These are phyloP conservation scores for Colletotrichum tofieldiae DNA, from an alignment of 2,329 filamentous ascomycete species.

Conservation along the genomic window DNA sequence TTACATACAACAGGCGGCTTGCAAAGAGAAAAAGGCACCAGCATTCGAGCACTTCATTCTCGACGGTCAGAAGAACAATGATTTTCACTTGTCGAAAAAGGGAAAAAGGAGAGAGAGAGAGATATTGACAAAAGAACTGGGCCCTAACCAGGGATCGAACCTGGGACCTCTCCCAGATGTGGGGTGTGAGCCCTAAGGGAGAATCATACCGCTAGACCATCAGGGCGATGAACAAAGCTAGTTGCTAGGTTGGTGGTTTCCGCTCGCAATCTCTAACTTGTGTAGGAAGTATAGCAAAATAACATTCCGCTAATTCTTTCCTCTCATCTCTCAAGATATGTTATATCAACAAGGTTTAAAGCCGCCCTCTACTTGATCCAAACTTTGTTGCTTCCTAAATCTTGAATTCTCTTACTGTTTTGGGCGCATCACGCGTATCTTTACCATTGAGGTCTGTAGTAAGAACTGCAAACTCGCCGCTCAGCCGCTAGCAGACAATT, in stretches of 20 bases:
- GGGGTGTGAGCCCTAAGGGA: slow-evolving; percentile 21
- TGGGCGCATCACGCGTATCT: not conserved
- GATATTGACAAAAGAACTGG: not conserved
- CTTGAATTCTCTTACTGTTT: too few species aligned
- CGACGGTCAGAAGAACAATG: not conserved
- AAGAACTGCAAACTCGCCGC: not conserved
- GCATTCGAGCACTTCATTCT: too few species aligned
- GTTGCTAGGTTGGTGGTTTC: accelerated
- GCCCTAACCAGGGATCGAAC: slow-evolving; percentile 41
- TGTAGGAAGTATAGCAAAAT: not conserved
- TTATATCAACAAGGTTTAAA: too few species aligned
- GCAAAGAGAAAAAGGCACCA: too few species aligned
- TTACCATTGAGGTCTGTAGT: too few species aligned
- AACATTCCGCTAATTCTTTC: too few species aligned
- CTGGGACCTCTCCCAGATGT: slow-evolving; percentile 29
- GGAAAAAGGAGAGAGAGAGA: not conserved
- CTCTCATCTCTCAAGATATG: too few species aligned
- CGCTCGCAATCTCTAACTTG: accelerated
- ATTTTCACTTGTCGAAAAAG: too few species aligned
- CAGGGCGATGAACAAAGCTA: not conserved
- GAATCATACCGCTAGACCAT: slow-evolving; percentile 41
- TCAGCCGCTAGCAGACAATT: too few species aligned
- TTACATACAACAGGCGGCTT: too few species aligned
- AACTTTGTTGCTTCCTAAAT: not conserved
- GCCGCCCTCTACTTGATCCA: too few species aligned